Conservation (phyloP, 352 stramenopile species). For the Pythium phragmitis region DNA sequence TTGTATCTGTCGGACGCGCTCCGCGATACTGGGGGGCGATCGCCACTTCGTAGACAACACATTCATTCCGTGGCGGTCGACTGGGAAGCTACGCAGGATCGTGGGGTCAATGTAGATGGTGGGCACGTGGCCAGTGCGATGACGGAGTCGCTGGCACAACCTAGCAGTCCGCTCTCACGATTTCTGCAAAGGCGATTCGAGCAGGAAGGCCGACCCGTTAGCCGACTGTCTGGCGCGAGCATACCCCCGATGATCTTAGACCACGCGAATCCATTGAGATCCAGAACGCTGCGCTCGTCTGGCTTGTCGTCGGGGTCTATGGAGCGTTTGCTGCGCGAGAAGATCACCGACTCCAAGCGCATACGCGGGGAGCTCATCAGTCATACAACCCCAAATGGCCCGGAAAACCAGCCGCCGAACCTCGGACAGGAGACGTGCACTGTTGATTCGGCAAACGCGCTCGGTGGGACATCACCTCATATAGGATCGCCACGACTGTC, state of each 20-base stretch:
- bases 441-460: too few relatives aligned
- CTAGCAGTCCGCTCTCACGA: slow-evolving; percentile 43
- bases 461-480: not conserved
- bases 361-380: slow-evolving; percentile 15
- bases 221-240: not conserved
- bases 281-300: not conserved
- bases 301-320: slow-evolving; percentile 1
- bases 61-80: too few relatives aligned
- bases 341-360: slow-evolving; percentile 41
- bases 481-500: not conserved
- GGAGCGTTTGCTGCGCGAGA: slow-evolving; percentile 34
- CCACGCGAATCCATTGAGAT: not conserved
- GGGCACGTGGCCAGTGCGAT: not conserved
- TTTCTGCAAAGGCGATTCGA: slow-evolving; percentile 28
- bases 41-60: not conserved
- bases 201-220: slow-evolving; percentile 25
- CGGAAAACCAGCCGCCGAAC: slow-evolving; percentile 14
- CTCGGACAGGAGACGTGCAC: not conserved
- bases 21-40: not conserved
- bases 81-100: not conserved
- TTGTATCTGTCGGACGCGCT: slow-evolving; percentile 23
- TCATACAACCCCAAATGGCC: not conserved
- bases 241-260: not conserved
- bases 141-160: not conserved
- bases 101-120: not conserved